Evolutionary conservation across 768 basidiomycete species (phyloP), one percentile per base, ranked within the genome.

Genomic region (Boletus sensibilis): DNA sequence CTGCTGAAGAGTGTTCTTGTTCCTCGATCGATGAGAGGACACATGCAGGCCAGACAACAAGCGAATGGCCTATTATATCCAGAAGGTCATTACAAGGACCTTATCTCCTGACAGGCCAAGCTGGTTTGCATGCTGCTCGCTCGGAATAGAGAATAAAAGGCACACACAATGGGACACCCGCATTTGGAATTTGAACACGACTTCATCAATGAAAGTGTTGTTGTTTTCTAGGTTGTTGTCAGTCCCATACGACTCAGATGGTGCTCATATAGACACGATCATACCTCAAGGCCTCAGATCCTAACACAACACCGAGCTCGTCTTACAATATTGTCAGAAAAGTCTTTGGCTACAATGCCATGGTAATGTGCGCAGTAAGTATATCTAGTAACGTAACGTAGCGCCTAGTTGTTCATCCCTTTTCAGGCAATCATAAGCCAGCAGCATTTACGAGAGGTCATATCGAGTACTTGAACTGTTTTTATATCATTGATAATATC

Each of bases 1-100:
- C 45, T 18, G 31, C 29, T 52, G 44, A 33, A 41, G 29, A 44
- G 34, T 37, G n/a, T 14, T 48, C 53, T 69, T 69, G 63, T 69
- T 60, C 57, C 53, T 21, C 37, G 43, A 53, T 27, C 18, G 47
- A 45, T 12, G 21, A 23, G 34, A 40, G 25, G 38, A 25, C 27
- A 42, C 14, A 6, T 13, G 39, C 14, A n/a, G 42, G 42, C 25
- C 23, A 7, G 39, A 31, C 53, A 50, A 68, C 57, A 68, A 68
- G 35, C 27, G 29, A 54, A 52, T 40, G 41, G 23, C 63, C 44
- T 21, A 48, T 56, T 65, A 35, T 46, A 20, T 51, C 25, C n/a
- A 29, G 25, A 29, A 16, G 34, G 52, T 21, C 45, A 50, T 21
- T 59, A 55, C 60, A 56, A 60, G 58, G 37, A 10, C 21, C 47